phyloP scores from a whole-genome alignment of 1,284 basidiomycete species.

The Meira nashicola region DNA sequence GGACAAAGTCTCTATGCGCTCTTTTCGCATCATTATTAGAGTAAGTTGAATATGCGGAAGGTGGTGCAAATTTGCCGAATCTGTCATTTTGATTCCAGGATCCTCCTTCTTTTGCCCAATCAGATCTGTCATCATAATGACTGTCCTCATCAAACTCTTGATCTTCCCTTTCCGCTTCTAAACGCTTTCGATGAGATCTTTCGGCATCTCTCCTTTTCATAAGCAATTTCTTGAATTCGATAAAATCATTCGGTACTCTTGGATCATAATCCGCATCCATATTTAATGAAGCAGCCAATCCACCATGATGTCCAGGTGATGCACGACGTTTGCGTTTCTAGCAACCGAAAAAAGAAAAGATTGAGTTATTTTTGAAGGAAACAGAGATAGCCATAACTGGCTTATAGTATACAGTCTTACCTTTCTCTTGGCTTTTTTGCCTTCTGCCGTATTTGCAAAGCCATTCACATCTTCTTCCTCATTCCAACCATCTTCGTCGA shows the following conservation, averaged over 20 bases:
- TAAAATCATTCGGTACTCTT: constrained; percentile 42
- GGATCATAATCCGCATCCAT: constrained; percentile 47
- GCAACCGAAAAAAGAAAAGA: background rate
- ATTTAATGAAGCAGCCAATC: constrained; percentile 10
- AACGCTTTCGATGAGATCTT: background rate
- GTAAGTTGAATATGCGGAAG: background rate
- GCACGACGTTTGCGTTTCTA: constrained; percentile 10
- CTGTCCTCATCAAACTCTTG: constrained; percentile 17
- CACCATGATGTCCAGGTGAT: constrained; percentile 1
- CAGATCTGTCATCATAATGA: constrained; percentile 12
- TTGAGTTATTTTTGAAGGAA: background rate
- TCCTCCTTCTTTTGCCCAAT: constrained; percentile 10
- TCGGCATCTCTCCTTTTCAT: constrained; percentile 4
- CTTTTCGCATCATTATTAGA: too few species aligned
- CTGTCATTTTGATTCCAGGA: background rate
- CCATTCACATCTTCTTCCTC: constrained; percentile 40
- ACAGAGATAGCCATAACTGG: constrained; percentile 4
- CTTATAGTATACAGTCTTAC: constrained; percentile 16
- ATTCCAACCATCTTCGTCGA: constrained; percentile 15
- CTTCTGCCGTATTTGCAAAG: constrained; percentile 22
- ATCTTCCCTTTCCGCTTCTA: background rate
- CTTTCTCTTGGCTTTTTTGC: constrained; percentile 24
- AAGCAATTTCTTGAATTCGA: constrained; percentile 32
- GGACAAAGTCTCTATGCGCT: background rate
- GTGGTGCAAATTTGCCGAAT: constrained; percentile 6